Base-by-base conservation (phyloP, 2,329 filamentous ascomycete species). In the Fusarium nodosum region DNA sequence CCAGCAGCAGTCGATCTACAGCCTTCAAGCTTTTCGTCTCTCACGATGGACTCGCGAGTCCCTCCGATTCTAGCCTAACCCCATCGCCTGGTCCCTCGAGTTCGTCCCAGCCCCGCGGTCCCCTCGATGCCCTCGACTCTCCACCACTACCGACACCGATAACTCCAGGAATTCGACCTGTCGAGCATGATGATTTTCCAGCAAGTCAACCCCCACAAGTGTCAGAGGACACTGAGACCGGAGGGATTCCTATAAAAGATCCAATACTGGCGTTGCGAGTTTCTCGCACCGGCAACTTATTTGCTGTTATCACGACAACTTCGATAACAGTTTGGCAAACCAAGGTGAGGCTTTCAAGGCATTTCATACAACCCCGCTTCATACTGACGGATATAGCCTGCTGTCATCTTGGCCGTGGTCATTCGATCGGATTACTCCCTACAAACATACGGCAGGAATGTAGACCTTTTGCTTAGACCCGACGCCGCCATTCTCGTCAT, bases 321-420 rank as follows among this genome's bases (percentile, higher is more conserved):
- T 92, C 92, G 15, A 88, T 99, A 78, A 93, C 92, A n/a, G 86
- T 99, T 71, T 99, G 96, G 96, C 96, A 99, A 82, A 95, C 93
- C 57, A 95, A 95, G 87, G 93, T 94, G 85, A 64, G 84, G 75
- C 20, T 24, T n/a, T 20, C 12, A 47, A 39, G 22, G 36, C 31
- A 26, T n/a, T 18, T 24, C 15, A 30, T 20, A 15, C 20, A 22
- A 28, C 3, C 5, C 8, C 11, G 13, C 18, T 39, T 7, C 18
- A 51, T 72, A 16, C 70, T 74, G 57, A 75, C 53, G 38, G 18
- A 24, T 45, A 24, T 60, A 97, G 92, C 96, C 96, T 50, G 94
- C 93, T 56, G 94, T 94, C 26, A 89, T 97, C 31, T 87, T 98
- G 55, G 94, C 94, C 63, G 88, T 94, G 28, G 90, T 97, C 48